These are phyloP conservation scores for Ophiostoma ulmi DNA, from an alignment of 2,329 filamentous ascomycete species.

Conservation along the genomic window DNA sequence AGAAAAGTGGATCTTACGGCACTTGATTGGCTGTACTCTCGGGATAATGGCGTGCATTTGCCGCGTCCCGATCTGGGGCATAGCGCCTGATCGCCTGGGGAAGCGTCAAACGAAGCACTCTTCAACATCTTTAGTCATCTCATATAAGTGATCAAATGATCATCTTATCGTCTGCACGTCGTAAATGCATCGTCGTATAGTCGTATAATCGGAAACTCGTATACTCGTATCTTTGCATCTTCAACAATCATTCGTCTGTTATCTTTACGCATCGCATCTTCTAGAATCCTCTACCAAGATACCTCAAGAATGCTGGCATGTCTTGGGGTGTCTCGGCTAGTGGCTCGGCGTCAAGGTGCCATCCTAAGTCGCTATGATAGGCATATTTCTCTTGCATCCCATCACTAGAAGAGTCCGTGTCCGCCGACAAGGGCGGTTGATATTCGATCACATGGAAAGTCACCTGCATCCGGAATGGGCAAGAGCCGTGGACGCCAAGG, in stretches of 20 bases:
- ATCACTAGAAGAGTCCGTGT: background rate
- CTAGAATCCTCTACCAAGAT: constrained; percentile 20
- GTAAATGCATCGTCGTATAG: background rate
- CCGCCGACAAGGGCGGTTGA: background rate
- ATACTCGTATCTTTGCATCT: background rate
- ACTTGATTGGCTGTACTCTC: background rate
- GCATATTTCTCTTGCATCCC: background rate
- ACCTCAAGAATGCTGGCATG: constrained; percentile 4
- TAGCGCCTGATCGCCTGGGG: constrained; percentile 8
- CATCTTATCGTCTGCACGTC: background rate
- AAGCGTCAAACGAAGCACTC: background rate
- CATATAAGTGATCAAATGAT: too few relatives aligned
- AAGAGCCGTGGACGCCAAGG: background rate
- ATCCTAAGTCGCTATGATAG: background rate
- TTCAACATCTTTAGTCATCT: background rate
- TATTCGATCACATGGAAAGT: background rate
- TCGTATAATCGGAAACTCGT: background rate
- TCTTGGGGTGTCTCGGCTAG: constrained; percentile 18
- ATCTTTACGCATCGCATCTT: background rate
- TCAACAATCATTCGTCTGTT: background rate
- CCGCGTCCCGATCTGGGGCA: constrained; percentile 3
- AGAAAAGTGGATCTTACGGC: background rate
- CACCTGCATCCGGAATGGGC: background rate
- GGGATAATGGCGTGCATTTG: constrained; percentile 2
- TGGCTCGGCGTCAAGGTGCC: constrained; percentile 12